Percentiles rank a stretch among this genome's conserved stretches.
Conservation (phyloP, 2,329 filamentous ascomycete species). For the Alternaria metachromatica region DNA sequence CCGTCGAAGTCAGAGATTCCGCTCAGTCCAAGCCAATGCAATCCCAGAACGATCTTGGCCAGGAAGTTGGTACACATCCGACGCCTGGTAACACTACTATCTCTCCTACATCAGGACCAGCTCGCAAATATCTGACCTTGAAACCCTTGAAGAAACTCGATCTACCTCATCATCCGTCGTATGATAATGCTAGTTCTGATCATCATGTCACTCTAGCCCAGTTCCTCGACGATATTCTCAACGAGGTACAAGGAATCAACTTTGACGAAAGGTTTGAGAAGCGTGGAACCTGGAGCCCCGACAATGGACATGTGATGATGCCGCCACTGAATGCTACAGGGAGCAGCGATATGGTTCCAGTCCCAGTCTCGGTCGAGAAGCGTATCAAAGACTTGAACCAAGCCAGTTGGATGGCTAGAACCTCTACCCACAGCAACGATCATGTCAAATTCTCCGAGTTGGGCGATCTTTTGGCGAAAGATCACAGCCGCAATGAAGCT, state of each 20-base stretch:
- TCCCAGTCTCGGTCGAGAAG: constrained; percentile 25
- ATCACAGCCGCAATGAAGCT: constrained; percentile 64
- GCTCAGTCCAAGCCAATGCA: constrained; percentile 9
- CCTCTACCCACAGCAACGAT: constrained; percentile 57
- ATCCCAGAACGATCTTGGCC: neutral
- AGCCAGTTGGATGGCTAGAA: constrained; percentile 70
- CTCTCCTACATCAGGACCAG: neutral
- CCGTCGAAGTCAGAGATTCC: neutral
- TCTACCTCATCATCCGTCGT: constrained; percentile 27
- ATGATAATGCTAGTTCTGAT: constrained; percentile 1
- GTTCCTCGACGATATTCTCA: constrained; percentile 26
- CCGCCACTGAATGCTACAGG: constrained; percentile 4
- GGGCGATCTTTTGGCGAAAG: constrained; percentile 62
- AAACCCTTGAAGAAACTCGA: constrained; percentile 17
- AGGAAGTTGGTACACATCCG: neutral
- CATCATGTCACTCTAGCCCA: constrained; percentile 14
- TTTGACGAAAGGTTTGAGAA: constrained; percentile 22
- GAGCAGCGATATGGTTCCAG: neutral
- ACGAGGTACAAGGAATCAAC: constrained; percentile 22
- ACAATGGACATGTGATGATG: constrained; percentile 17
- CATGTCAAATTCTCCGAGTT: constrained; percentile 68
- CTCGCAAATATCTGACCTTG: constrained; percentile 13
- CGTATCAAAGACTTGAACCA: constrained; percentile 21
- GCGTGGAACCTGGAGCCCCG: constrained; percentile 22
- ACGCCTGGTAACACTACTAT: neutral